phyloP scores from a whole-genome alignment of 345 rosid species.

The Populus simonii region DNA sequence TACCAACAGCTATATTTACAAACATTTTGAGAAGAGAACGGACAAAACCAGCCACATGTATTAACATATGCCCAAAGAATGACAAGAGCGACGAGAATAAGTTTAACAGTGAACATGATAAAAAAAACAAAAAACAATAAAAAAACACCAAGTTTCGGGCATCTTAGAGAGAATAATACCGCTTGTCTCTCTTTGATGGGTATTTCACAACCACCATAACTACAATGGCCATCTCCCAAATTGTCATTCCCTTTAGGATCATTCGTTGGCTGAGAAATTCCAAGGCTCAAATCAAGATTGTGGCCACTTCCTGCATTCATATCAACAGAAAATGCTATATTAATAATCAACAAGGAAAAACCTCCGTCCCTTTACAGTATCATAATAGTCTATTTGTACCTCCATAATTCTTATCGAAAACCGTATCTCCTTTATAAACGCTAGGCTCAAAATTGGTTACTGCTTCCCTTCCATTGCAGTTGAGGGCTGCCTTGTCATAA shows the following conservation, averaged over 20 bases:
- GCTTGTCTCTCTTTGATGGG: constrained; percentile 4
- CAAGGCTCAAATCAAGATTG: constrained; percentile 47
- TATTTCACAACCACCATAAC: not conserved
- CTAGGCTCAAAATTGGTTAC: constrained; percentile 40
- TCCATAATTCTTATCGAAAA: constrained; percentile 37
- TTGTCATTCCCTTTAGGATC: constrained; percentile 14
- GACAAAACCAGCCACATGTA: not conserved
- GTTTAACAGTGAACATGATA: not conserved
- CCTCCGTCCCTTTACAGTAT: not conserved
- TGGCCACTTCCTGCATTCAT: constrained; percentile 34
- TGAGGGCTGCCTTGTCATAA: constrained; percentile 87
- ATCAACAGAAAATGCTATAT: not conserved
- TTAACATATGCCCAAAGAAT: not conserved
- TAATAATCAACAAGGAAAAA: not conserved
- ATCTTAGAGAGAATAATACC: constrained; percentile 6
- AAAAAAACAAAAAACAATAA: no score
- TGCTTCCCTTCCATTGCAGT: constrained; percentile 24
- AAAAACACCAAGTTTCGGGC: not conserved
- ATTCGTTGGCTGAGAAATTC: constrained; percentile 27
- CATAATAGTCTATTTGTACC: constrained; percentile 35
- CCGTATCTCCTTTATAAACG: constrained; percentile 51
- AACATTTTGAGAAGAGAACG: not conserved
- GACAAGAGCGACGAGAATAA: not conserved
- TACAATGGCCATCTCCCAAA: constrained; percentile 6
- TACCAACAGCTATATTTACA: not conserved